phyloP scores from a whole-genome alignment of 1,284 basidiomycete species.

The Cystobasidiaceae sp. region DNA sequence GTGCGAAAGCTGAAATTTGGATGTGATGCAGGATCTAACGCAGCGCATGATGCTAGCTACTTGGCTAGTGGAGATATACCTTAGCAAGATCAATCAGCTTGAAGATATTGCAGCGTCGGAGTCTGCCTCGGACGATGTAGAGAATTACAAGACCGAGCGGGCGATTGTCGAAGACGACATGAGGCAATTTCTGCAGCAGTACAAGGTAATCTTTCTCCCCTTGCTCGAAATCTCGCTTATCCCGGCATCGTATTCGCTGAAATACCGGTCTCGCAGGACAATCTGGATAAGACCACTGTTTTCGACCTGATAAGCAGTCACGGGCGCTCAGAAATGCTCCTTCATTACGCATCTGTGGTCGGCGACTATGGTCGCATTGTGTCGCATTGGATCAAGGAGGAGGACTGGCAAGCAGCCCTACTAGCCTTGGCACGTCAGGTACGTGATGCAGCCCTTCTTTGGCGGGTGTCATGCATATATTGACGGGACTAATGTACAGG shows the following conservation, averaged over 20 bases:
- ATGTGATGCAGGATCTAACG: conserved; percentile 66
- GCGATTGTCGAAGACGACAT: conserved; percentile 87
- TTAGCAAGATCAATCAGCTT: conserved; percentile 91
- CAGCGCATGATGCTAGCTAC: conserved; percentile 97
- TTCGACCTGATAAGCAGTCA: conserved; percentile 92
- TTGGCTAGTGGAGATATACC: conserved; percentile 96
- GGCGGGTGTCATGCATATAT: no score
- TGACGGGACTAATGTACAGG: conserved; percentile 55
- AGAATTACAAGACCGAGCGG: conserved; percentile 76
- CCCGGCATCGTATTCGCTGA: no score
- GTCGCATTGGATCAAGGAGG: conserved; percentile 87
- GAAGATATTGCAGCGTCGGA: conserved; percentile 74
- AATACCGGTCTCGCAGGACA: no score
- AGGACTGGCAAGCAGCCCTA: conserved; percentile 86
- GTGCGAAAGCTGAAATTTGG: neutral
- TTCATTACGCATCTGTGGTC: conserved; percentile 78
- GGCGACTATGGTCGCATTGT: conserved; percentile 79
- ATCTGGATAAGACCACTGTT: conserved; percentile 75
- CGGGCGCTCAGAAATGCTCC: conserved; percentile 84
- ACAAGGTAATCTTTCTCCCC: conserved; percentile 58
- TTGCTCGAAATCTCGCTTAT: neutral
- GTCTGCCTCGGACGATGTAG: conserved; percentile 74
- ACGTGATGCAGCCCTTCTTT: no score
- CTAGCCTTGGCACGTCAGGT: conserved; percentile 82
- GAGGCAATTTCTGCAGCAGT: conserved; percentile 82